A percentile compares a stretch with the other conserved stretches of the same genome.
Conservation (phyloP, 495 filamentous ascomycete genomes). For the Daldinia decipiens region DNA sequence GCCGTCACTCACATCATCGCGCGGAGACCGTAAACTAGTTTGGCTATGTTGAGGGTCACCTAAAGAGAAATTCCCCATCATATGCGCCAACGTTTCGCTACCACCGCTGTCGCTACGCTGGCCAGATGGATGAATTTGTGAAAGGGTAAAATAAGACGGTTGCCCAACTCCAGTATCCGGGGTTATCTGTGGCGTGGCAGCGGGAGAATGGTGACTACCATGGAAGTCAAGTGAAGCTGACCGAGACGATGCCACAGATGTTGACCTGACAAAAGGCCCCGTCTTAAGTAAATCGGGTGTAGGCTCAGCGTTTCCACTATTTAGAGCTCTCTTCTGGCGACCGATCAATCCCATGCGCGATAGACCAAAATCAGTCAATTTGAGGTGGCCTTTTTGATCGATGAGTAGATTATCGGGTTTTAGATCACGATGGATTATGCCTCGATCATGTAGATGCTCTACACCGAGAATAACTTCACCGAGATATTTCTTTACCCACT, state of each 20-base stretch:
- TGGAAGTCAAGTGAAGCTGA: slow-evolving; percentile 95
- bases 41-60: slow-evolving; percentile 64
- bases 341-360: slow-evolving; percentile 98
- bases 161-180: slow-evolving; percentile 80
- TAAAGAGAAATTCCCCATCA: slow-evolving; percentile 85
- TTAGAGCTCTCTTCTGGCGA: slow-evolving; percentile 91
- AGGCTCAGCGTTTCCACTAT: slow-evolving; percentile 77
- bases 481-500: slow-evolving; percentile 97
- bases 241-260: slow-evolving; percentile 90
- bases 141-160: slow-evolving; percentile 93
- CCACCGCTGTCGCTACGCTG: slow-evolving; percentile 92
- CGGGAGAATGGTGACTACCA: slow-evolving; percentile 75
- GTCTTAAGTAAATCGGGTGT: slow-evolving; percentile 92
- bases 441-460: slow-evolving; percentile 91
- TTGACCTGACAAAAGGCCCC: slow-evolving; percentile 85
- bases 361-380: slow-evolving; percentile 96
- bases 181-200: slow-evolving; percentile 86
- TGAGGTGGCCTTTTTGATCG: slow-evolving; percentile 95
- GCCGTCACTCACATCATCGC: slow-evolving; percentile 55
- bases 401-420: slow-evolving; percentile 98
- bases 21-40: slow-evolving; percentile 67
- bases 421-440: slow-evolving; percentile 94
- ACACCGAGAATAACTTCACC: slow-evolving; percentile 95
- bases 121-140: slow-evolving; percentile 72
- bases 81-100: slow-evolving; percentile 83